A percentile compares a stretch with the other conserved stretches of the same genome.
Evolutionary conservation across 805 yeast species (phyloP).

Genomic region (Yamadazyma kitorensis): DNA sequence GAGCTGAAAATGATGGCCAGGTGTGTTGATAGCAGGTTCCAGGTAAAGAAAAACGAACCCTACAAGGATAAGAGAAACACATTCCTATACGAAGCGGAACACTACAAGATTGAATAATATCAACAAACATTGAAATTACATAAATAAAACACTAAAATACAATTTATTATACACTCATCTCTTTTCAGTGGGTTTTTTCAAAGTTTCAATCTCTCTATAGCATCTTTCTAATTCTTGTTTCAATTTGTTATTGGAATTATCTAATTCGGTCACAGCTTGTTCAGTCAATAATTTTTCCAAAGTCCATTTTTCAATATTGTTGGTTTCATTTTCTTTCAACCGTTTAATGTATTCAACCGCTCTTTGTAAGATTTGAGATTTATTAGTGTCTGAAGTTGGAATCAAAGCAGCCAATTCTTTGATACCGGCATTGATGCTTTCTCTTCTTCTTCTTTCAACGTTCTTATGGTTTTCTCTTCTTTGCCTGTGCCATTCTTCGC

Average conservation of each 20-base stretch:
- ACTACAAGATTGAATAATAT: not conserved
- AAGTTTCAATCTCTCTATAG: slow-evolving; percentile 84
- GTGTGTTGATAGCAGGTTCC: too few species aligned
- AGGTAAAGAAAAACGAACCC: too few species aligned
- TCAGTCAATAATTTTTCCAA: slow-evolving; percentile 88
- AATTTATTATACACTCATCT: slow-evolving; percentile 3
- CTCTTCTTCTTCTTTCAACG: slow-evolving; percentile 91
- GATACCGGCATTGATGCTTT: slow-evolving; percentile 84
- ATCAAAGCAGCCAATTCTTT: slow-evolving; percentile 71
- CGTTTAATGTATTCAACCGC: slow-evolving; percentile 90
- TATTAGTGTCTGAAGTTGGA: slow-evolving; percentile 83
- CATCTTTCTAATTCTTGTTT: slow-evolving; percentile 87
- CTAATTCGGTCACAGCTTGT: slow-evolving; percentile 84
- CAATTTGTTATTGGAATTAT: slow-evolving; percentile 81
- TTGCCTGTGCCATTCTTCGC: slow-evolving; percentile 78
- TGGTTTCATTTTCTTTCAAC: slow-evolving; percentile 84
- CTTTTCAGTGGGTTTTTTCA: slow-evolving; percentile 48
- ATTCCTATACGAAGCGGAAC: too few species aligned
- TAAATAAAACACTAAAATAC: slow-evolving; percentile 4
- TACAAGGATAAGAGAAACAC: too few species aligned
- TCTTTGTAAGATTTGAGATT: slow-evolving; percentile 82
- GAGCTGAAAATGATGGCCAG: too few species aligned
- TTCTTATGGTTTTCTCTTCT: slow-evolving; percentile 92
- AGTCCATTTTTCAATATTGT: slow-evolving; percentile 92
- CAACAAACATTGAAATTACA: not conserved